phyloP scores from a whole-genome alignment of 1,284 basidiomycete genomes.

The Athelia sp. region DNA sequence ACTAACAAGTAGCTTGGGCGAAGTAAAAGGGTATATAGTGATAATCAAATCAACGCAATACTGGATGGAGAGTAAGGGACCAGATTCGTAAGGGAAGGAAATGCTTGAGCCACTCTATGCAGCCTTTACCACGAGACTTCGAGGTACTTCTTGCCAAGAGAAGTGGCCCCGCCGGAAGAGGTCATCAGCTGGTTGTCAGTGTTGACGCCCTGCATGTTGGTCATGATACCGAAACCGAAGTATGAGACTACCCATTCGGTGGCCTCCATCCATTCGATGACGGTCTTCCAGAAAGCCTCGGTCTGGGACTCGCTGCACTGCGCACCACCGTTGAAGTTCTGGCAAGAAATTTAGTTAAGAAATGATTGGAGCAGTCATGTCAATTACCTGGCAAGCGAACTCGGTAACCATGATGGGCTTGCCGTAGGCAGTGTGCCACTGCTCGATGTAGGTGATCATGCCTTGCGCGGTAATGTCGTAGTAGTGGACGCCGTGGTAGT shows the following conservation, averaged over 20 bases:
- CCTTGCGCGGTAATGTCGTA: conserved; percentile 50
- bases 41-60: conserved; percentile 7
- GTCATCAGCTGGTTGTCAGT: conserved; percentile 50
- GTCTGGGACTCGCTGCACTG: conserved; percentile 48
- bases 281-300: conserved; percentile 51
- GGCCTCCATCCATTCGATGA: conserved; percentile 52
- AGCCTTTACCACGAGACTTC: neutral
- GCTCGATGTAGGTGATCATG: conserved; percentile 46
- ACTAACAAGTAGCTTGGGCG: conserved; percentile 10
- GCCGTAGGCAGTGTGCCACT: conserved; percentile 48
- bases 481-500: conserved; percentile 48
- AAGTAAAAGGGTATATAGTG: conserved; percentile 18
- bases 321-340: conserved; percentile 59
- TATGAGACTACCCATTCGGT: conserved; percentile 52
- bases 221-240: conserved; percentile 72
- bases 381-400: conserved; percentile 54
- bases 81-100: conserved; percentile 7
- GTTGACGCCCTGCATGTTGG: conserved; percentile 68
- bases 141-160: conserved; percentile 41
- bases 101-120: neutral
- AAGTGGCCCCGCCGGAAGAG: conserved; percentile 36
- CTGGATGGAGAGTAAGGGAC: neutral
- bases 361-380: conserved; percentile 6
- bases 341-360: conserved; percentile 9
- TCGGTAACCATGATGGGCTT: conserved; percentile 63